Evolutionary conservation across 345 rosid species (phyloP).

Genomic region (Eucalyptus camaldulensis): DNA sequence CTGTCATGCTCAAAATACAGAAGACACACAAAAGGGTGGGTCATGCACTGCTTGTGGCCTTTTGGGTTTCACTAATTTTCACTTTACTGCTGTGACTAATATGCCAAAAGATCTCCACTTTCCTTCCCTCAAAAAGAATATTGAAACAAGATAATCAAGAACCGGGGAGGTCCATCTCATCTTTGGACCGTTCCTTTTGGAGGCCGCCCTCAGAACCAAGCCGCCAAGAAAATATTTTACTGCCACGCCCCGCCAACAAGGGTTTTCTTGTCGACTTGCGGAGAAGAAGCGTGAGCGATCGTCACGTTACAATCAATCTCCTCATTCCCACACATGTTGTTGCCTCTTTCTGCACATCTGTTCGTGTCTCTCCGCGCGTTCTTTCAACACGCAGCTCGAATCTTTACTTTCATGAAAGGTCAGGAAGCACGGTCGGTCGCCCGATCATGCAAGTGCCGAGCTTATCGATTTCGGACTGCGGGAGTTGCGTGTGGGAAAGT

Average conservation of each 20-base stretch:
- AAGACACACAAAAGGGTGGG: neutral
- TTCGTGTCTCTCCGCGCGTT: neutral
- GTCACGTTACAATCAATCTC: neutral
- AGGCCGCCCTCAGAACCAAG: neutral
- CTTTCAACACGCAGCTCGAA: neutral
- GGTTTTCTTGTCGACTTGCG: neutral
- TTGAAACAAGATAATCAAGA: neutral
- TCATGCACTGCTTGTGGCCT: neutral
- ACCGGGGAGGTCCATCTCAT: neutral
- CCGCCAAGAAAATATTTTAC: neutral
- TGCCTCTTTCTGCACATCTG: neutral
- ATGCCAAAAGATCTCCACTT: neutral
- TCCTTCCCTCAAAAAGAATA: neutral
- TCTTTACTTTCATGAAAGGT: neutral
- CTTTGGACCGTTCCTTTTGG: neutral
- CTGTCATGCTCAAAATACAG: neutral
- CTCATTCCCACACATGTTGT: neutral
- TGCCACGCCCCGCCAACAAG: neutral
- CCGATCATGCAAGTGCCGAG: neutral
- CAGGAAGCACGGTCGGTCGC: neutral
- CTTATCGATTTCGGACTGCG: neutral
- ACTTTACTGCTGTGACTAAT: neutral
- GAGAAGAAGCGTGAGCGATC: neutral
- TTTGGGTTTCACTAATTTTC: neutral
- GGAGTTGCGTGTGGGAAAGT: neutral